A percentile compares a stretch with the other conserved stretches of the same genome.
Evolutionary conservation across 441 rosid genomes (phyloP).

Genomic region (Adansonia rubrostipa): DNA sequence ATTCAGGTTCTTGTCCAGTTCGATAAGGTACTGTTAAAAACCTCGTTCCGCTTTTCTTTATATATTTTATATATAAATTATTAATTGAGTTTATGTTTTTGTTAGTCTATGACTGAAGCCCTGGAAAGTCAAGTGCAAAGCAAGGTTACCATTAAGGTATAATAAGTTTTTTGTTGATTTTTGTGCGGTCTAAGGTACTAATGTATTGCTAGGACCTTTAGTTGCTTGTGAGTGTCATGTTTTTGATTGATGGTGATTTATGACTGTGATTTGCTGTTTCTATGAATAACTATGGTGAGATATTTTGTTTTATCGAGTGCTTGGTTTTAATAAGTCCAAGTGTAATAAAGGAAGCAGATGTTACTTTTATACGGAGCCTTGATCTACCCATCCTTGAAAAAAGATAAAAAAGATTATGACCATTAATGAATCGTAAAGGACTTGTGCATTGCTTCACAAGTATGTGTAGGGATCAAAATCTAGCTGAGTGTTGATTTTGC

Average conservation of each 20-base stretch:
- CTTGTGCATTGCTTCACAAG: not conserved
- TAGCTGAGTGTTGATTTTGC: slow-evolving; percentile 11
- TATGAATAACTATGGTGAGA: slow-evolving; percentile 3
- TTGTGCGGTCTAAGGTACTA: slow-evolving; percentile 11
- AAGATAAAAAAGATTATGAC: not conserved
- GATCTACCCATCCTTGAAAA: not conserved
- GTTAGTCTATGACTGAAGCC: slow-evolving; percentile 91
- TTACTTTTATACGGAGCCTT: not conserved
- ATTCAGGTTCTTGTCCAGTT: slow-evolving; percentile 96
- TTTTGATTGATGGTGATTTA: not conserved
- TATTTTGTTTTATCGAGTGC: not conserved
- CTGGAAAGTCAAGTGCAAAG: slow-evolving; percentile 87
- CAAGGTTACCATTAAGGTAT: slow-evolving; percentile 89
- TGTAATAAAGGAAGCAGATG: not conserved
- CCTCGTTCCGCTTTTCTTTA: not conserved
- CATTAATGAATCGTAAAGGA: not conserved
- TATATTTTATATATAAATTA: not conserved
- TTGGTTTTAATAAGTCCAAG: not conserved
- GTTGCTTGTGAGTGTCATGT: not conserved
- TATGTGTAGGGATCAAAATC: not conserved
- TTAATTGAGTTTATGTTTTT: not conserved
- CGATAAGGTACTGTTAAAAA: slow-evolving; percentile 66
- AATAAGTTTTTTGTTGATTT: not conserved
- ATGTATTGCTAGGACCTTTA: not conserved
- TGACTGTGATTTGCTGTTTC: slow-evolving; percentile 16